Base-by-base conservation (phyloP, 495 filamentous ascomycete species). In the Clavariopsis aquatica region DNA sequence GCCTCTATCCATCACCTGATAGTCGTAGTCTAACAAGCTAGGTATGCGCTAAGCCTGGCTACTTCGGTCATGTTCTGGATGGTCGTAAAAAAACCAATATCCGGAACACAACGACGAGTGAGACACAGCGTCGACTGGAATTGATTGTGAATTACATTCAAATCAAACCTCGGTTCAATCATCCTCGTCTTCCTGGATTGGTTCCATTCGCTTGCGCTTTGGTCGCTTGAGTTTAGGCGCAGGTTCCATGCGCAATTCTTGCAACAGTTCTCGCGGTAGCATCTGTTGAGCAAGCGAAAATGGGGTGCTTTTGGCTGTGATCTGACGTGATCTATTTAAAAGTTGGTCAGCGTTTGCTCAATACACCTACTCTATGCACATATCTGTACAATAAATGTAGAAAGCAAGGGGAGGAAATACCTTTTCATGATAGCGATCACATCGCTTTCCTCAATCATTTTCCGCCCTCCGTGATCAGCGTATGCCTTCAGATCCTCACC, bases 61-160 rank as follows among this genome's bases (percentile, higher is more conserved):
- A 98, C 94, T 27, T 85, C 91, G 1, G 82, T 97, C 65, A 98
- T 98, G 94, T 81, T 98, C 69, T 96, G 87, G 82, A 89, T 96
- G 87, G 84, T 98, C 49, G 82, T 96, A 43, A 88, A 86, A 65
- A 96, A 92, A 75, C 87, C 91, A 26, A 84, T 92, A 3, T 84
- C 86, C 31, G 87, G 90, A 70, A 82, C 89, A 36, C 72, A 87
- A 43, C 84, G 87, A 46, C 83, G 89, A 57, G 86, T 96, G 57
- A 87, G 90, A 58, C 85, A 91, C 71, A 96, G 88, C 74, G 88
- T 82, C 71, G 84, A 89, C 55, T 96, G 92, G 92, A 90, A 79
- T 51, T 67, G 24, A 46, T 49, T 17, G 38, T 10, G 12, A 52
- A 28, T 2, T 19, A 10, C 9, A 57, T 12, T 47, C n/a, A 29